Evolutionary conservation across 345 rosid genomes (phyloP).

Genomic region (Corchorus olitorius): DNA sequence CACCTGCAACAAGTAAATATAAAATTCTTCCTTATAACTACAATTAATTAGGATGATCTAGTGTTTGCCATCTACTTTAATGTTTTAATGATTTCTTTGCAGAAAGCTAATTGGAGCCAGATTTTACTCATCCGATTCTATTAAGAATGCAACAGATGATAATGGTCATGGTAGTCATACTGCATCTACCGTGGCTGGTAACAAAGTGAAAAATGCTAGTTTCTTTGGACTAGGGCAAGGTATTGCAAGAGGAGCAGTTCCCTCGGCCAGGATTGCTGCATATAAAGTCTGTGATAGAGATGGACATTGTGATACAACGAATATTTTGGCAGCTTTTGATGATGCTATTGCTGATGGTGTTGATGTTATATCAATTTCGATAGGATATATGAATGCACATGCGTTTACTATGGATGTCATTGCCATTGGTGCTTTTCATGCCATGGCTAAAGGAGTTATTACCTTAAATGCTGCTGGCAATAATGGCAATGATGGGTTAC

Average conservation of each 20-base stretch:
- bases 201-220: constrained; percentile 25
- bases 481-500: not conserved
- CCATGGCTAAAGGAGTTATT: constrained; percentile 52
- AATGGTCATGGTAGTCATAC: constrained; percentile 59
- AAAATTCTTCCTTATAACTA: not conserved
- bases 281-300: constrained; percentile 31
- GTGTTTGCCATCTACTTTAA: not conserved
- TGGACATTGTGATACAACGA: not conserved
- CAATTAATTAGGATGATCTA: too few species aligned
- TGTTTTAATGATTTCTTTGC: constrained; percentile 3
- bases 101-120: constrained; percentile 61
- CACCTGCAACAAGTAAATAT: constrained; percentile 54
- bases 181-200: constrained; percentile 60
- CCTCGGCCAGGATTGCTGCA: constrained; percentile 51
- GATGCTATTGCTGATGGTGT: constrained; percentile 74
- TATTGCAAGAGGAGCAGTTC: constrained; percentile 52
- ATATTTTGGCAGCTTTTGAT: constrained; percentile 49
- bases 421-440: constrained; percentile 55
- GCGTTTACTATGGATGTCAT: constrained; percentile 19
- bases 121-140: constrained; percentile 24
- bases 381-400: not conserved
- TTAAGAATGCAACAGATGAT: constrained; percentile 22
- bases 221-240: constrained; percentile 50
- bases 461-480: constrained; percentile 48
- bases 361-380: constrained; percentile 42